Evolutionary conservation across 148 eudicot genomes (phyloP).

Genomic region (Vaccinium macrocarpon): DNA sequence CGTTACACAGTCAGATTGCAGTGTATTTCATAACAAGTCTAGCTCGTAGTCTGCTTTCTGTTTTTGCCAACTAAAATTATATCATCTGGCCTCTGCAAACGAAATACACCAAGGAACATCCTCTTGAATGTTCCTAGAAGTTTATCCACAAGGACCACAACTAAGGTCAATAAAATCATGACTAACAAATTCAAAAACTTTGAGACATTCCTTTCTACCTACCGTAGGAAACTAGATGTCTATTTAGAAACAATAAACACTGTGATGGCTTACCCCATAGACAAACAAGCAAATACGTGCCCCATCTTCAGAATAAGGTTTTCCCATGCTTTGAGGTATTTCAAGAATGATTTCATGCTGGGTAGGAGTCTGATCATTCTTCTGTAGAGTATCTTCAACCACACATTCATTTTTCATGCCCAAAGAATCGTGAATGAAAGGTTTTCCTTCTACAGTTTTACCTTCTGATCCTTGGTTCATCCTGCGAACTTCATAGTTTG

Average conservation of each 20-base stretch:
- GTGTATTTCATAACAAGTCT: background rate
- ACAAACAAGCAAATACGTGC: constrained; percentile 52
- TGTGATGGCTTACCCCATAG: constrained; percentile 68
- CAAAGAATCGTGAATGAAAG: constrained; percentile 24
- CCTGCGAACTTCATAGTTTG: constrained; percentile 66
- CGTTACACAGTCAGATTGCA: background rate
- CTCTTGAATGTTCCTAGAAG: background rate
- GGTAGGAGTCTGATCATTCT: constrained; percentile 28
- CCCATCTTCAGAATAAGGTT: constrained; percentile 32
- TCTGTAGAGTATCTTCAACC: constrained; percentile 30
- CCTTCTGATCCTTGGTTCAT: constrained; percentile 43
- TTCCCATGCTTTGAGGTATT: constrained; percentile 27
- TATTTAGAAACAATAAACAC: background rate
- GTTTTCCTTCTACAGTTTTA: constrained; percentile 27
- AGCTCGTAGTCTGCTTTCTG: background rate
- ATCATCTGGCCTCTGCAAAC: background rate
- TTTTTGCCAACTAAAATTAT: background rate
- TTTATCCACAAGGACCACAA: background rate
- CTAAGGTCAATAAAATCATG: background rate
- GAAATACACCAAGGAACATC: background rate
- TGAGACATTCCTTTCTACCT: background rate
- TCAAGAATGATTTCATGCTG: constrained; percentile 24
- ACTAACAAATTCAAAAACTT: background rate
- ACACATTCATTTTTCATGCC: constrained; percentile 31
- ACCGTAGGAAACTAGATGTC: background rate